Evolutionary conservation across 306 rosid genomes (phyloP).

Genomic region (Comarum palustre): DNA sequence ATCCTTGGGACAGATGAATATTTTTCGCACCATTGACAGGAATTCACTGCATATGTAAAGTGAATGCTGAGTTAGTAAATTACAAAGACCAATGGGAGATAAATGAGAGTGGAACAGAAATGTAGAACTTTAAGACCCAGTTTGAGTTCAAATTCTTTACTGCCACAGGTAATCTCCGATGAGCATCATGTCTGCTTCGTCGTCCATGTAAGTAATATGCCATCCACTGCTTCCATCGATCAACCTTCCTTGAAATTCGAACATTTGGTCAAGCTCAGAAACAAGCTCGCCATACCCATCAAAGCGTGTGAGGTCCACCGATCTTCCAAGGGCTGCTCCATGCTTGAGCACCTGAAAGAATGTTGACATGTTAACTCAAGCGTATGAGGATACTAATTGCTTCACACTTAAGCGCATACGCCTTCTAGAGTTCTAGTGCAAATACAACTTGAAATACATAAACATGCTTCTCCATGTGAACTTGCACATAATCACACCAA

Average conservation of each 20-base stretch:
- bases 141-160: conserved; percentile 39
- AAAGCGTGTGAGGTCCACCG: conserved; percentile 46
- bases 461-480: not conserved
- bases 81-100: not conserved
- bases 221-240: conserved; percentile 51
- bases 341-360: conserved; percentile 57
- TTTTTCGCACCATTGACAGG: conserved; percentile 39
- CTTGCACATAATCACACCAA: not conserved
- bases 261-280: conserved; percentile 56
- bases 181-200: conserved; percentile 43
- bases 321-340: conserved; percentile 61
- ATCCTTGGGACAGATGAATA: conserved; percentile 50
- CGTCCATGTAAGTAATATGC: conserved; percentile 50
- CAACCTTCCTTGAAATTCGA: conserved; percentile 56
- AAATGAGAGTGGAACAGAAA: not conserved
- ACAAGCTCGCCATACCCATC: conserved; percentile 46
- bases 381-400: not conserved
- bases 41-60: conserved; percentile 48
- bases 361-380: not conserved
- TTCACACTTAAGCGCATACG: not conserved
- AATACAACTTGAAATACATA: not conserved
- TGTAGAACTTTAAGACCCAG: not conserved
- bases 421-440: not conserved
- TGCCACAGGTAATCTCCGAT: conserved; percentile 53
- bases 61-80: conserved; percentile 5